Evolutionary conservation across 345 rosid species (phyloP).

Genomic region (Noccaea caerulescens): DNA sequence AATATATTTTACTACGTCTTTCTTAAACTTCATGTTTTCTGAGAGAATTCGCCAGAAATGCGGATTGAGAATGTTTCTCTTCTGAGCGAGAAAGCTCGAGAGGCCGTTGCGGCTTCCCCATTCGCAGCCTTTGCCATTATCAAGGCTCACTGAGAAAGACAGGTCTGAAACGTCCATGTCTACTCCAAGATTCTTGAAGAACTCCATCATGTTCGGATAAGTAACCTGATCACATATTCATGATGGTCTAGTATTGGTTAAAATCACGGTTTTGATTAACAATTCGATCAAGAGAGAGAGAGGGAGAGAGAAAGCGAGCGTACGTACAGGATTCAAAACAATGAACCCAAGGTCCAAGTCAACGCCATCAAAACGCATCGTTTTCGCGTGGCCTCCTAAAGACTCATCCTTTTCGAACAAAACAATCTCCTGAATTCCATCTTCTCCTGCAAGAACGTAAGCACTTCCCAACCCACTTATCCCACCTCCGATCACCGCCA

Average conservation of each 20-base stretch:
- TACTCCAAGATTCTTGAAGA: conserved; percentile 68
- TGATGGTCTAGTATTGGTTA: neutral
- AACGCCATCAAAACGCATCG: conserved; percentile 54
- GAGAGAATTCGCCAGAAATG: conserved; percentile 73
- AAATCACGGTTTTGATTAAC: neutral
- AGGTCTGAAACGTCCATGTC: conserved; percentile 72
- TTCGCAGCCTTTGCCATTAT: conserved; percentile 65
- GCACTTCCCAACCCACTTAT: conserved; percentile 70
- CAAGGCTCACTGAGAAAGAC: conserved; percentile 81
- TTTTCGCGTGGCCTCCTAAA: conserved; percentile 73
- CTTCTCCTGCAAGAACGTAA: conserved; percentile 49
- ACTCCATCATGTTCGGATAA: conserved; percentile 80
- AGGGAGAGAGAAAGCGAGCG: neutral
- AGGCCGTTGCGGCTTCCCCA: conserved; percentile 81
- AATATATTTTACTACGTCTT: conserved; percentile 66
- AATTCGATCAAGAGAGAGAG: neutral
- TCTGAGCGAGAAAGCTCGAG: conserved; percentile 67
- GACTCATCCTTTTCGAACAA: conserved; percentile 63
- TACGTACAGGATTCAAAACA: conserved; percentile 64
- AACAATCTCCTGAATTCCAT: conserved; percentile 53
- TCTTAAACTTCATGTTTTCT: conserved; percentile 59
- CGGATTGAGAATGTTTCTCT: conserved; percentile 55
- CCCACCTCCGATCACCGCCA: conserved; percentile 73
- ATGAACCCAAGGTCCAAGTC: conserved; percentile 79
- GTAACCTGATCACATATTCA: conserved; percentile 56